Evolutionary conservation across 73 alveolate genomes (phyloP), one percentile per base, ranked within the genome.

Genomic region (Uronychia binucleata): DNA sequence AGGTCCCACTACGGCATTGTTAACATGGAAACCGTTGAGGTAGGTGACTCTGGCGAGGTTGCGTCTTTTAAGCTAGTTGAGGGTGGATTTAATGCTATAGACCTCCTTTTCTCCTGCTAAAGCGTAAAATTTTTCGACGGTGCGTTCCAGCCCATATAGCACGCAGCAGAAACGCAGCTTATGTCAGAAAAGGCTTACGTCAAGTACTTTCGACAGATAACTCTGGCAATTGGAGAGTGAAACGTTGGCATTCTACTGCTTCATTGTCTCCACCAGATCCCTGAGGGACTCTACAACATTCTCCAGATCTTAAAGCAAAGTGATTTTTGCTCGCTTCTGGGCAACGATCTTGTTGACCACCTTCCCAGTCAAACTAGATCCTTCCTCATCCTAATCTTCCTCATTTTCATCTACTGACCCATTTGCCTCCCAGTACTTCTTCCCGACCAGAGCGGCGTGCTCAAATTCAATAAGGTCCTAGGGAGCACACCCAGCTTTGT

Each of bases 21-120:
- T 86, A 0, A 86, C 87, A 77, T 86, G 92, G 74, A 30, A 86
- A 0, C 92, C 92, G 59, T 86, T 86, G 28, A 74, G 30, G 32
- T 78, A 86, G 14, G 92, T 78, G 26, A 86, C 78, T 33, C 78
- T 86, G 27, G 58, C 27, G 35, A 78, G 78, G 67, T 46, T 46
- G 67, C 67, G 5, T 19, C 67, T 46, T 46, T 46, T 46, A 11
- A 46, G 67, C 19, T 46, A 5, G 19, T 46, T 46, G 67, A 46
- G 5, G 67, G n/a, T 46, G 5, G 5, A 46, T 19, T 19, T 46
- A 5, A 46, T 19, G 19, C 67, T 46, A 46, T 46, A 46, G 67
- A 46, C 19, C 19, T 46, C 67, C 19, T 46, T 46, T 46, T 46
- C 67, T 46, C 67, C 67, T 46, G 5, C 19, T 11, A 11, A 5